phyloP scores from a whole-genome alignment of 495 filamentous ascomycete species.

The Pyrenula aspistea region DNA sequence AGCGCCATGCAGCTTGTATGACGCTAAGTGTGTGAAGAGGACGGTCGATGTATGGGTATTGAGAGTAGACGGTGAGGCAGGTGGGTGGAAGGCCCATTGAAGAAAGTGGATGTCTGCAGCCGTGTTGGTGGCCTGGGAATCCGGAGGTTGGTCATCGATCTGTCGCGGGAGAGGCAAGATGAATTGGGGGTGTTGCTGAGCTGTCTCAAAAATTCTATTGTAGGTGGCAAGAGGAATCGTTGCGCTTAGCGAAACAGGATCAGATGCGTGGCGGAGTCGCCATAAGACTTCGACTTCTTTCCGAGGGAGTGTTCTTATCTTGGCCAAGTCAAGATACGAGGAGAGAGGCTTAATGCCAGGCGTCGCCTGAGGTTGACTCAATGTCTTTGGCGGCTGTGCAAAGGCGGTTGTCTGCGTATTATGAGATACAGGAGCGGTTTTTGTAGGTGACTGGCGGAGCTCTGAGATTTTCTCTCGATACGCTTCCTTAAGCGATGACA shows the following conservation, averaged over 20 bases:
- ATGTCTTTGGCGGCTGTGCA: slow-evolving; percentile 19
- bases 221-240: slow-evolving; percentile 64
- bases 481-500: slow-evolving; percentile 66
- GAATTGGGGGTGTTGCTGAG: slow-evolving; percentile 70
- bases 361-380: slow-evolving; percentile 13
- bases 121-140: slow-evolving; percentile 1
- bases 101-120: slow-evolving; percentile 36
- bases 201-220: slow-evolving; percentile 49
- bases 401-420: slow-evolving; percentile 19
- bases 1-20: slow-evolving; percentile 84
- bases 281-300: slow-evolving; percentile 81
- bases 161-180: slow-evolving; percentile 76
- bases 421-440: slow-evolving; percentile 16
- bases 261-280: slow-evolving; percentile 72
- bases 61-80: slow-evolving; percentile 51
- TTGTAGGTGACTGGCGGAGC: slow-evolving; percentile 48
- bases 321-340: slow-evolving; percentile 72
- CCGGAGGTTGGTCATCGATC: slow-evolving; percentile 2
- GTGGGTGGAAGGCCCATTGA: slow-evolving; percentile 69
- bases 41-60: slow-evolving; percentile 61
- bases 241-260: slow-evolving; percentile 65
- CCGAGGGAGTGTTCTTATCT: slow-evolving; percentile 56
- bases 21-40: slow-evolving; percentile 83
- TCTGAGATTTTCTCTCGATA: slow-evolving; percentile 72
- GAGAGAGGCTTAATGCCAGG: slow-evolving; percentile 68